phyloP scores from a whole-genome alignment of 768 basidiomycete genomes.

The Rhodosporidiobolus sp. region DNA sequence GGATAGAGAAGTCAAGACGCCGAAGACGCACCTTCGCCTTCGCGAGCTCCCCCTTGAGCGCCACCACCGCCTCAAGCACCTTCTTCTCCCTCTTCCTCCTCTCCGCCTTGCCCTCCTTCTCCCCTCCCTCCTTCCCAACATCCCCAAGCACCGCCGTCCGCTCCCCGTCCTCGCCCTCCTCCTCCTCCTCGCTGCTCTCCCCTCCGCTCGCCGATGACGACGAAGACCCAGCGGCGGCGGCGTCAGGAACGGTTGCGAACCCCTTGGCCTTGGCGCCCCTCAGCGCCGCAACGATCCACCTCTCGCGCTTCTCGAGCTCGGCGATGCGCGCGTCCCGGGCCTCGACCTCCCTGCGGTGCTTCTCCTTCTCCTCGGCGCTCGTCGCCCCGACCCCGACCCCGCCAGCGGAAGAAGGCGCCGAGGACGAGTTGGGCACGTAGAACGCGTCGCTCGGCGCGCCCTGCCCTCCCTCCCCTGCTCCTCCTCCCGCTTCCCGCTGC shows the following conservation, averaged over 20 bases:
- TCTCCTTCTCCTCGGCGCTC: conserved; percentile 47
- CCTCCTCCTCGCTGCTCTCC: conserved; percentile 38
- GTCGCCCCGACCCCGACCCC: conserved; percentile 47
- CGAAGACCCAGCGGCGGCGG: conserved; percentile 58
- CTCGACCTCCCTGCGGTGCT: conserved; percentile 44
- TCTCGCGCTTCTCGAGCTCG: conserved; percentile 67
- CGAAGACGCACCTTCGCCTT: conserved; percentile 69
- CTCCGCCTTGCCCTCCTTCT: conserved; percentile 48
- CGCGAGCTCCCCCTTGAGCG: conserved; percentile 82
- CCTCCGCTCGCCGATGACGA: conserved; percentile 37
- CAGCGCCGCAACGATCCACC: conserved; percentile 81
- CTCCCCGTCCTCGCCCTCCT: conserved; percentile 43
- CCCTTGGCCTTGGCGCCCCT: conserved; percentile 71
- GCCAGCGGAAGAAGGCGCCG: background rate
- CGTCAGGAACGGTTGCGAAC: no score
- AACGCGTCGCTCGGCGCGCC: conserved; percentile 62
- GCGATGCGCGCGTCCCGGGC: conserved; percentile 59
- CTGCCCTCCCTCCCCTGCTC: no score
- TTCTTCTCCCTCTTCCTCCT: conserved; percentile 45
- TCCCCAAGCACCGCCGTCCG: background rate
- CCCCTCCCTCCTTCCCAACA: conserved; percentile 2
- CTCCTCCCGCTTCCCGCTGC: no score
- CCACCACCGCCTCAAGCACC: conserved; percentile 65
- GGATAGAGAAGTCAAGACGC: background rate
- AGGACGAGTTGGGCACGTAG: conserved; percentile 48